phyloP scores from a whole-genome alignment of 768 basidiomycete species.

The Fibroporia radiculosa region DNA sequence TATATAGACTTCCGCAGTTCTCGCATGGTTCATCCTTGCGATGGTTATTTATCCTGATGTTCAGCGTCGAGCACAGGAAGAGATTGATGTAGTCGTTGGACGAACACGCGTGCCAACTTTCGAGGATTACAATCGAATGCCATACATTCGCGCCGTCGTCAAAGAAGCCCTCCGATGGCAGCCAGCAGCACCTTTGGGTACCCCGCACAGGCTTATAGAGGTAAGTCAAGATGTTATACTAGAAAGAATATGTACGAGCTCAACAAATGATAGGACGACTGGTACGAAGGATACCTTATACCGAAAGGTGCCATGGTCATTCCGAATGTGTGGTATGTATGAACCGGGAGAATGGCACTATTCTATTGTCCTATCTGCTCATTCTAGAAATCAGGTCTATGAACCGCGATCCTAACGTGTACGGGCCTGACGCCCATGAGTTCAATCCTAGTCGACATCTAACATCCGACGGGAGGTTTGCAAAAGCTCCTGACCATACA shows the following conservation, averaged over 20 bases:
- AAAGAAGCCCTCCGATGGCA: conserved; percentile 2
- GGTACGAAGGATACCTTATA: conserved; percentile 9
- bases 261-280: conserved; percentile 13
- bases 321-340: conserved; percentile 12
- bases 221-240: neutral
- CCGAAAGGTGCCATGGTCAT: conserved; percentile 10
- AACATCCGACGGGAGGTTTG: neutral
- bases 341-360: no score
- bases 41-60: conserved; percentile 30
- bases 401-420: conserved; percentile 18
- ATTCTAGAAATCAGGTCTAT: conserved; percentile 30
- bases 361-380: neutral
- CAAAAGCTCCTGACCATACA: neutral
- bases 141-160: conserved; percentile 5
- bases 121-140: conserved; percentile 6
- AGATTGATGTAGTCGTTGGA: conserved; percentile 33
- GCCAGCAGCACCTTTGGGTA: neutral
- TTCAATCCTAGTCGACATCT: conserved; percentile 15
- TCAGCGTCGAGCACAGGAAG: conserved; percentile 28
- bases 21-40: conserved; percentile 32
- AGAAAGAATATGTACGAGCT: neutral
- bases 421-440: conserved; percentile 7
- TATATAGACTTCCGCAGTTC: conserved; percentile 30
- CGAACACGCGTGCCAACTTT: conserved; percentile 27
- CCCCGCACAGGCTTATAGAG: neutral